phyloP scores from a whole-genome alignment of 169 alveolate species.

The Ichthyophthirius multifiliis region DNA sequence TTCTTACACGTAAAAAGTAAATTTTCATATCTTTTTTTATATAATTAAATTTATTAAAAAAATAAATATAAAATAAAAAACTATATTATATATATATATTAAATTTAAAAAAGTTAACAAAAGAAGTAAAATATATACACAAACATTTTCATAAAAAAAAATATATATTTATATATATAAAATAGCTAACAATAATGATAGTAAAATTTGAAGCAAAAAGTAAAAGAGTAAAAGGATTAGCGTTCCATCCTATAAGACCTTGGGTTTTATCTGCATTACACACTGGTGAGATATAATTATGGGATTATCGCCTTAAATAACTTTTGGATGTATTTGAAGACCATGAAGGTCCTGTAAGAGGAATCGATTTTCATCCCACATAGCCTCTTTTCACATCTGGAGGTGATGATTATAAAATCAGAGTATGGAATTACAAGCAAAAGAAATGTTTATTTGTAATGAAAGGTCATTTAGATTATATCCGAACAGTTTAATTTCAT shows the following conservation, averaged over 20 bases:
- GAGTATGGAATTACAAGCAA: slow-evolving; percentile 91
- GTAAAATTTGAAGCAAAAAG: slow-evolving; percentile 93
- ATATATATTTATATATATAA: no score
- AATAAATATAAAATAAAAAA: no score
- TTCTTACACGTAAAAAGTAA: no score
- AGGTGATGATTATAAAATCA: slow-evolving; percentile 95
- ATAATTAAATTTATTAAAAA: no score
- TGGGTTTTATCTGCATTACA: slow-evolving; percentile 94
- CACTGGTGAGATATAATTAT: slow-evolving; percentile 93
- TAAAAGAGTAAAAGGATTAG: slow-evolving; percentile 94
- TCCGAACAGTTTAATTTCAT: slow-evolving; percentile 95
- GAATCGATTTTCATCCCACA: slow-evolving; percentile 91
- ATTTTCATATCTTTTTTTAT: no score
- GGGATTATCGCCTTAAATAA: slow-evolving; percentile 90
- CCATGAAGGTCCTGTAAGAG: slow-evolving; percentile 97
- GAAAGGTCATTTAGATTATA: slow-evolving; percentile 95
- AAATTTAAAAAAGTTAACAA: no score
- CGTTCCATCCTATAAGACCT: slow-evolving; percentile 95
- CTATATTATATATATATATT: no score
- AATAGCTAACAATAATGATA: slow-evolving; percentile 71
- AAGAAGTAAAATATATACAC: no score
- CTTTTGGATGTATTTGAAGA: slow-evolving; percentile 84
- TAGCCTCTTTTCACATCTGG: slow-evolving; percentile 97
- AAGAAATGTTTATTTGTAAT: slow-evolving; percentile 91
- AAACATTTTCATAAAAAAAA: no score